Conservation (phyloP, 2,329 filamentous ascomycete genomes). For the Teratosphaeria viscida region DNA sequence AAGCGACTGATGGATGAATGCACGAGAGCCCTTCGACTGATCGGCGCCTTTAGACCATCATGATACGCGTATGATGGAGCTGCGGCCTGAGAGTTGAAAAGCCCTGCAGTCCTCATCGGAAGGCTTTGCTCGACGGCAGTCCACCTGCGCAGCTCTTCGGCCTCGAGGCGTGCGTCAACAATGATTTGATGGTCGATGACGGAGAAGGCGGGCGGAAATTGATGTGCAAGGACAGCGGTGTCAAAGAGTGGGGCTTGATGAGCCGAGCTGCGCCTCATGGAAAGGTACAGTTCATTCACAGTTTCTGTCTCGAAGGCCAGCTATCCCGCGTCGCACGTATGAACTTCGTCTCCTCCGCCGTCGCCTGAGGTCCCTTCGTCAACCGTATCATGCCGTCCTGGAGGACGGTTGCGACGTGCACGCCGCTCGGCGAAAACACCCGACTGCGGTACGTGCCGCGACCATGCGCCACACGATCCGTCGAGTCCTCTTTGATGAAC, state of each 20-base stretch:
- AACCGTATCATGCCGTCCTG: conserved; percentile 40
- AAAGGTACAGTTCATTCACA: background rate
- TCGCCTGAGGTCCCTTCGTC: conserved; percentile 4
- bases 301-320: background rate
- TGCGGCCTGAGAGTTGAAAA: no score
- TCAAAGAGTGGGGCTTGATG: background rate
- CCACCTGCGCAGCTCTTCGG: no score
- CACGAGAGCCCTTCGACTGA: no score
- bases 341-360: background rate
- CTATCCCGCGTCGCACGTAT: background rate
- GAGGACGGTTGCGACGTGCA: conserved; percentile 36
- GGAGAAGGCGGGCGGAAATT: background rate
- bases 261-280: background rate
- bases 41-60: no score
- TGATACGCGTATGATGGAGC: no score
- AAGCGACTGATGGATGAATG: no score
- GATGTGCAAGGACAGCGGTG: background rate
- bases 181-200: no score
- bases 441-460: conserved; percentile 38
- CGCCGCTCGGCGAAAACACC: conserved; percentile 33
- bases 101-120: no score
- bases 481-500: conserved; percentile 42
- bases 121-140: no score
- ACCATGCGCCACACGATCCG: conserved; percentile 34
- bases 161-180: no score